Base-by-base conservation (phyloP, 129 eudicot genomes). In the Chrysanthemum makinoi region DNA sequence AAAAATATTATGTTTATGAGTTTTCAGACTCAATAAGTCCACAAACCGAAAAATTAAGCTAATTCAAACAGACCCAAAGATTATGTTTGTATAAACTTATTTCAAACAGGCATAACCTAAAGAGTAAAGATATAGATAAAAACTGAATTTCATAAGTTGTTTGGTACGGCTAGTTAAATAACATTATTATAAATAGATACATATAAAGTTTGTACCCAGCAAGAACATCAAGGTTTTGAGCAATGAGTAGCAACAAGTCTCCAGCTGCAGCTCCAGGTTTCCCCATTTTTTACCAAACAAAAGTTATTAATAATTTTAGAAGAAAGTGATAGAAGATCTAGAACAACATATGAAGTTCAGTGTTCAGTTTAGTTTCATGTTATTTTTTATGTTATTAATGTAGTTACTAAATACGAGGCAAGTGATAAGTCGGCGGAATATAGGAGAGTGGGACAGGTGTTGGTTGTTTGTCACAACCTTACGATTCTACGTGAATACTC, bases 221-320 rank as follows among this genome's bases (percentile, higher is more conserved):
- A 72, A 93, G 88, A 80, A 93, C 76, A 69, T 93, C 95, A 49
- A 93, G 76, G 74, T 93, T 93, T 61, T 77, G 74, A 78, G 75
- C 78, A 10, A 93, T 50, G 39, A 93, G 84, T 51, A 87, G 89
- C 61, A 89, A 80, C 68, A 89, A 84, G 73, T 75, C 86, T 30
- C 77, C 85, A 71, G 77, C 87, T 11, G 88, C 88, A 80, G 85
- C 84, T 84, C 95, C 84, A 89, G 81, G 70, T 70, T 57, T 71
- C 26, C 82, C 77, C 77, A 74, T 66, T 47, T 49, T 20, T 10
- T 1, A 49, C 9, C 1, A 12, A 59, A 48, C 1, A 19, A 59
- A 46, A 22, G 0, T 1, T 6, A 35, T 28, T 4, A 2, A 39
- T 7, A 3, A 14, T 68, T n/a, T 14, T 50, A 20, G 5, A 57